Evolutionary conservation across 768 basidiomycete genomes (phyloP).

Genomic region (Psilocybe azurescens): DNA sequence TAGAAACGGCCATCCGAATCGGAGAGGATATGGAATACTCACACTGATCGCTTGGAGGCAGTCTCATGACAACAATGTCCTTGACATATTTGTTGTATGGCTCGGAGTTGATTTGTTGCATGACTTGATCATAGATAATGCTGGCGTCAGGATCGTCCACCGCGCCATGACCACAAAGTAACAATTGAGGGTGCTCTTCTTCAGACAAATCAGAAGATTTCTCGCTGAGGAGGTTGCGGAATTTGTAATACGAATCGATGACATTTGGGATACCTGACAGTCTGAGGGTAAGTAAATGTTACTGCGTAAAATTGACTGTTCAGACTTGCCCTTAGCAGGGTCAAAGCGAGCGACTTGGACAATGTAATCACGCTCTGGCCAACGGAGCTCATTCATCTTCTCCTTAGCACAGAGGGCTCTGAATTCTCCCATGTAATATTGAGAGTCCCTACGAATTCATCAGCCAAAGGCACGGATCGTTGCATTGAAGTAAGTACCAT

Average conservation of each 20-base stretch:
- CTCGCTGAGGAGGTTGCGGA: slow-evolving; percentile 68
- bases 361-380: slow-evolving; percentile 86
- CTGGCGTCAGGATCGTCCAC: slow-evolving; percentile 96
- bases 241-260: slow-evolving; percentile 85
- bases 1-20: background rate
- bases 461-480: background rate
- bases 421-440: slow-evolving; percentile 92
- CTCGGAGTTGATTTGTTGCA: slow-evolving; percentile 59
- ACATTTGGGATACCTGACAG: slow-evolving; percentile 79
- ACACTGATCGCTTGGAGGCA: slow-evolving; percentile 88
- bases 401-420: slow-evolving; percentile 75
- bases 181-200: slow-evolving; percentile 72
- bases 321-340: slow-evolving; percentile 58
- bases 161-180: slow-evolving; percentile 89
- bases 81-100: slow-evolving; percentile 57
- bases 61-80: slow-evolving; percentile 78
- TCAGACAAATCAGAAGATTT: slow-evolving; percentile 45
- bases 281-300: background rate
- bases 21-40: slow-evolving; percentile 29
- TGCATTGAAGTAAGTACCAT: slow-evolving; percentile 43
- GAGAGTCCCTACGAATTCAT: slow-evolving; percentile 58
- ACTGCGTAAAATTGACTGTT: background rate
- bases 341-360: slow-evolving; percentile 96
- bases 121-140: slow-evolving; percentile 85
- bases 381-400: slow-evolving; percentile 79